phyloP scores from a whole-genome alignment of 2,329 filamentous ascomycete genomes.

The Venturia oleaginea region DNA sequence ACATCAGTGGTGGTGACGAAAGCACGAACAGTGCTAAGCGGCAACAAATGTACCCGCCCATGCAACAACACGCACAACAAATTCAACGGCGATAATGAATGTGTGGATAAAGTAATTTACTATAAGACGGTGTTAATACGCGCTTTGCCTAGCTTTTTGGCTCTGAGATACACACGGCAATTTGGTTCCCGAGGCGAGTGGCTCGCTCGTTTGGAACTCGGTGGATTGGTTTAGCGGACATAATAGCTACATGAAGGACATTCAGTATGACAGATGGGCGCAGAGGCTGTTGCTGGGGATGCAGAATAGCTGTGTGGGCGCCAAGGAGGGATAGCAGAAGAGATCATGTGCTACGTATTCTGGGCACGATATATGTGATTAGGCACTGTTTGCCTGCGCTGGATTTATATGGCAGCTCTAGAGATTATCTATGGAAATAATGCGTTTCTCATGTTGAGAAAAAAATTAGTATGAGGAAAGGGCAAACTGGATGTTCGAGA shows the following conservation, averaged over 20 bases:
- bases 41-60: conserved; percentile 48
- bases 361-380: not conserved
- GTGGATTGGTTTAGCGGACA: not conserved
- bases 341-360: not conserved
- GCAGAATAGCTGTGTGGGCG: not conserved
- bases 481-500: no score
- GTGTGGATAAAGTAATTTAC: not conserved
- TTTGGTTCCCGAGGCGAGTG: not conserved
- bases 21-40: conserved; percentile 40
- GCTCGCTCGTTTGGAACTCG: not conserved
- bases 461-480: no score
- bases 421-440: not conserved
- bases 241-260: not conserved
- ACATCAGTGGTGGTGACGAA: conserved; percentile 44
- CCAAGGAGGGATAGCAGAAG: not conserved
- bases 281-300: not conserved
- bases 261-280: not conserved
- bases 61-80: conserved; percentile 32
- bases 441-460: not conserved
- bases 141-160: not conserved
- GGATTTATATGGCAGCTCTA: not conserved
- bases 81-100: not conserved
- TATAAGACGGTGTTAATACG: not conserved
- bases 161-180: not conserved
- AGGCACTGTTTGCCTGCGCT: not conserved